Percentiles rank a stretch among this genome's conserved stretches.
phyloP scores from a whole-genome alignment of 495 filamentous ascomycete species.

The Hypoxylon fuscum region DNA sequence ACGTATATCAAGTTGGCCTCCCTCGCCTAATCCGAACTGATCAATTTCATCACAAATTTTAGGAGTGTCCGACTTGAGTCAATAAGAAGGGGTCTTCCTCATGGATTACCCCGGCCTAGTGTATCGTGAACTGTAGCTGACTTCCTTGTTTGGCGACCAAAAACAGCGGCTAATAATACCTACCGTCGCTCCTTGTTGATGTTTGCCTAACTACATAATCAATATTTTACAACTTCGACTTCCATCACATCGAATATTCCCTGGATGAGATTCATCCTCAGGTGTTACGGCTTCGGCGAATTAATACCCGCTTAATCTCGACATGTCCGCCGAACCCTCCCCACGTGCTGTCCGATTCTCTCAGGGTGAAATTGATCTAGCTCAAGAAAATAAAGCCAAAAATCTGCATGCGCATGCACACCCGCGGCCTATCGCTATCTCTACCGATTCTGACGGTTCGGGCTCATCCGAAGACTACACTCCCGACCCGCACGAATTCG shows the following conservation, averaged over 20 bases:
- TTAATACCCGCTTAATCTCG: conserved; percentile 19
- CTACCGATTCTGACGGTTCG: conserved; percentile 71
- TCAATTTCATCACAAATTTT: conserved; percentile 13
- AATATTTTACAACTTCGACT: not conserved
- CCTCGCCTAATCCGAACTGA: conserved; percentile 14
- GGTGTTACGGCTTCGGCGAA: conserved; percentile 35
- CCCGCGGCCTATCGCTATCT: conserved; percentile 57
- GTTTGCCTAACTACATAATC: not conserved
- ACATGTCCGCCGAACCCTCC: conserved; percentile 57
- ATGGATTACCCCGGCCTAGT: conserved; percentile 38
- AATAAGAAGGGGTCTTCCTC: conserved; percentile 32
- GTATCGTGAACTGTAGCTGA: conserved; percentile 37
- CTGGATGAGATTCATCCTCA: conserved; percentile 29
- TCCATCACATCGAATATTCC: not conserved
- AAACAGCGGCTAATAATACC: conserved; percentile 21
- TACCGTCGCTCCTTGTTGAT: conserved; percentile 25
- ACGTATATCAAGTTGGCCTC: conserved; percentile 12
- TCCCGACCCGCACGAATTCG: conserved; percentile 56
- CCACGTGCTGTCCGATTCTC: conserved; percentile 64
- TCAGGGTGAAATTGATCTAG: conserved; percentile 47
- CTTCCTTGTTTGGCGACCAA: conserved; percentile 24
- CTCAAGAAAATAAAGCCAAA: conserved; percentile 50
- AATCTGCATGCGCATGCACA: conserved; percentile 1
- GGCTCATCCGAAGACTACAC: conserved; percentile 69
- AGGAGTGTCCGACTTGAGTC: conserved; percentile 29